Evolutionary conservation across 441 rosid genomes (phyloP).

Genomic region (Adansonia gregorii): DNA sequence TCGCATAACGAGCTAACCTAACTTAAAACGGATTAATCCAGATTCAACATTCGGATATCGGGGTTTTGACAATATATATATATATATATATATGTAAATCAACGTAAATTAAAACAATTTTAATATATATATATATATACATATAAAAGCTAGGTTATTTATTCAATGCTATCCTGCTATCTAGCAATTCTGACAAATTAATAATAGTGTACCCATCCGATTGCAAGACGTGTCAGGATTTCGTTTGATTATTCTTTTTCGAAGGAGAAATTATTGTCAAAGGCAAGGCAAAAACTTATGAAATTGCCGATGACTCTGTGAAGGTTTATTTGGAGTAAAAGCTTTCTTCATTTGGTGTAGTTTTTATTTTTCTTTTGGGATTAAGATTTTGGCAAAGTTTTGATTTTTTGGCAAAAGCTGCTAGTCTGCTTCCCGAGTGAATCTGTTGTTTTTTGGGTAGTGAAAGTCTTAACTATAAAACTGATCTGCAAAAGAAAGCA

Average conservation of each 20-base stretch:
- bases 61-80: too few species aligned
- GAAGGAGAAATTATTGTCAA: background rate
- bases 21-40: too few species aligned
- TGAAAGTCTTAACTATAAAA: background rate
- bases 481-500: slow-evolving; percentile 16
- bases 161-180: too few species aligned
- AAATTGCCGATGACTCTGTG: too few species aligned
- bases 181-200: too few species aligned
- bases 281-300: background rate
- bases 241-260: background rate
- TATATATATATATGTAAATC: too few species aligned
- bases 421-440: background rate
- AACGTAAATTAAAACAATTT: too few species aligned
- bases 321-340: too few species aligned
- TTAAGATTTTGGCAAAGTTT: background rate
- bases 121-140: too few species aligned
- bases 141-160: too few species aligned
- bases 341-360: background rate
- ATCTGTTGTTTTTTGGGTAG: background rate
- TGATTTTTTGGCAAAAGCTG: background rate
- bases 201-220: background rate
- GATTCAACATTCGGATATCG: too few species aligned
- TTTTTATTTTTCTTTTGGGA: background rate
- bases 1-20: too few species aligned
- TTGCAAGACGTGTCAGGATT: background rate